Evolutionary conservation across 495 filamentous ascomycete genomes (phyloP), one percentile per base, ranked within the genome.

Genomic region (Talaromyces stipitatus): DNA sequence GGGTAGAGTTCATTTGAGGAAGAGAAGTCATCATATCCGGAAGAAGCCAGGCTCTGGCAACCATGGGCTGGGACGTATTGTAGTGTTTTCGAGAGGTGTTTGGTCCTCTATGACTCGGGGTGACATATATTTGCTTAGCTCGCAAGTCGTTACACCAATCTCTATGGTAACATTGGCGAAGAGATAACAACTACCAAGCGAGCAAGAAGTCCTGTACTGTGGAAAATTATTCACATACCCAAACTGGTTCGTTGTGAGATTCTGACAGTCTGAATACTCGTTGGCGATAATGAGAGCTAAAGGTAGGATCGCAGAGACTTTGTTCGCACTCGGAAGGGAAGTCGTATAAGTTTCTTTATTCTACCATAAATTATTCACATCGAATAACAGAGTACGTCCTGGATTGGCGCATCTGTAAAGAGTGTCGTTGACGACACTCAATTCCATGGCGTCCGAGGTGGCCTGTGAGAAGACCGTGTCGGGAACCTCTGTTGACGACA

Each of bases 11-110:
- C 60, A 59, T 59, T 3, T 58, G 28, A 16, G 57, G 28, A 3
- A 59, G 2, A 38, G 16, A 6, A 28, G 32, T 62, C 60, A 62
- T 62, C 18, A 62, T 8, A 46, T 62, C 60, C 4, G 60, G 57
- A 3, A 62, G 38, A 12, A 62, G 12, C 45, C 47, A 62, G 11
- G 60, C 57, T 59, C 60, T 28, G 41, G 53, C 14, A 22, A 8
- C 53, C 53, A 55, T 7, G 30, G 8, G 24, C 43, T 28, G 32
- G 53, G 32, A 2, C 43, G 9, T 12, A 55, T 23, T n/a, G 14
- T 28, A 18, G 20, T 51, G 48, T 51, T 16, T 11, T 59, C 50
- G 2, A 54, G 23, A 26, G 11, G 16, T 1, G 38, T 48, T n/a
- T 60, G 30, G 51, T 41, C 41, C 32, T 64, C 61, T 9, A 64